Conservation (phyloP, 2,329 filamentous ascomycete species). For the Trichoderma polysporum region DNA sequence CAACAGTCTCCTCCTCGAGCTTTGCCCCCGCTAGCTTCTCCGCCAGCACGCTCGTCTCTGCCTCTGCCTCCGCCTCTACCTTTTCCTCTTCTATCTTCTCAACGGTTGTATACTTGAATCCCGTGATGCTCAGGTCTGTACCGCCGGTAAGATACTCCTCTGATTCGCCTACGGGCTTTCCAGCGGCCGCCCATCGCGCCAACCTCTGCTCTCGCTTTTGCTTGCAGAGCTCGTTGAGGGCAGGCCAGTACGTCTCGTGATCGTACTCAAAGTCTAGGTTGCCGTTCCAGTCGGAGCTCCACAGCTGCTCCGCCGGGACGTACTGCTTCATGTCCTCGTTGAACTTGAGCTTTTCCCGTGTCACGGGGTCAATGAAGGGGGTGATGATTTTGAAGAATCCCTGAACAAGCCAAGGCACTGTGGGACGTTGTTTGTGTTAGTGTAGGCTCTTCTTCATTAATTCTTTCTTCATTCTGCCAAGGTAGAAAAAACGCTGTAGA, state of each 20-base stretch:
- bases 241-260: constrained; percentile 85
- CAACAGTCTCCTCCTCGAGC: constrained; percentile 14
- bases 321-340: constrained; percentile 86
- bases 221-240: constrained; percentile 69
- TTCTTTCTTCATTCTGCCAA: not conserved
- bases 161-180: constrained; percentile 79
- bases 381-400: constrained; percentile 96
- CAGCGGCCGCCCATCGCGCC: constrained; percentile 75
- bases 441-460: not conserved
- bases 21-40: constrained; percentile 23
- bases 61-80: constrained; percentile 13
- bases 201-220: constrained; percentile 62
- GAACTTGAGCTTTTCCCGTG: constrained; percentile 93
- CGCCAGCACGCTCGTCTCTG: constrained; percentile 17
- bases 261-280: constrained; percentile 89
- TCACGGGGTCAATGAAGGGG: constrained; percentile 94
- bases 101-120: constrained; percentile 31
- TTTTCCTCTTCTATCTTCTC: constrained; percentile 28
- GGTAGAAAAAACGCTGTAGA: not conserved
- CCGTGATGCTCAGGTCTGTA: constrained; percentile 37
- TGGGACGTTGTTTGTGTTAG: not conserved
- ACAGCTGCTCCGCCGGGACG: constrained; percentile 78
- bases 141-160: constrained; percentile 81
- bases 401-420: constrained; percentile 86
- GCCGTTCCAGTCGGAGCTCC: constrained; percentile 72